These are phyloP conservation scores for Nigrospora osmanthi DNA, from an alignment of 2,329 filamentous ascomycete genomes.

Conservation along the genomic window DNA sequence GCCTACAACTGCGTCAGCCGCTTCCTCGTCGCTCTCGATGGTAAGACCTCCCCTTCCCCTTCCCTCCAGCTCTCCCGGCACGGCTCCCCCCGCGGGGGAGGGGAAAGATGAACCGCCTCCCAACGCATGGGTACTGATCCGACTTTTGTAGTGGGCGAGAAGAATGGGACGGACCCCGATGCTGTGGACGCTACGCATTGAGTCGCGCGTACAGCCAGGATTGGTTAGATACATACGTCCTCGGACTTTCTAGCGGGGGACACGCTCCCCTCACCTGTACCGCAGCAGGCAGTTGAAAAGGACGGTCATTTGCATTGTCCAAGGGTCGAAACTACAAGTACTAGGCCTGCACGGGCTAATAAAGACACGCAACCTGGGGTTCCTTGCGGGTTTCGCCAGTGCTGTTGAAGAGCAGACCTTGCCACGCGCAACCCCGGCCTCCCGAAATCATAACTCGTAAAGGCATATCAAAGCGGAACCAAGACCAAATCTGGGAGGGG, in stretches of 20 bases:
- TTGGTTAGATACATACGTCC: too few relatives aligned
- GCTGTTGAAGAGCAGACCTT: too few relatives aligned
- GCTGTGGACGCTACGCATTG: not conserved
- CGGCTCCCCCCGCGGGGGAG: not conserved
- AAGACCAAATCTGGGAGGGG: not conserved
- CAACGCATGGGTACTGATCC: slow-evolving; percentile 15
- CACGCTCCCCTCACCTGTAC: too few relatives aligned
- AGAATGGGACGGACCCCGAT: slow-evolving; percentile 27
- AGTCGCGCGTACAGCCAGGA: too few relatives aligned
- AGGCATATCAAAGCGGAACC: not conserved
- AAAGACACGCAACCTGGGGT: too few relatives aligned
- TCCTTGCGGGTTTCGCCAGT: too few relatives aligned
- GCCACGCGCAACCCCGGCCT: too few relatives aligned
- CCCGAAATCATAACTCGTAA: not conserved
- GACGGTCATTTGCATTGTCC: too few relatives aligned
- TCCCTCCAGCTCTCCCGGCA: not conserved
- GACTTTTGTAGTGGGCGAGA: slow-evolving; percentile 43
- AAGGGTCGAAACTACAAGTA: too few relatives aligned
- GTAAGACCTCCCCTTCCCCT: slow-evolving; percentile 30
- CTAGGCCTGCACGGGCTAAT: too few relatives aligned
- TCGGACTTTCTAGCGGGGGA: too few relatives aligned
- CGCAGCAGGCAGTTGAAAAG: too few relatives aligned
- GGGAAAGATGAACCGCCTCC: not conserved
- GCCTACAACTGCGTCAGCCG: slow-evolving; percentile 81
- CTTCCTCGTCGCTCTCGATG: slow-evolving; percentile 75